A percentile compares a stretch with the other conserved stretches of the same genome.
phyloP scores from a whole-genome alignment of 495 filamentous ascomycete genomes.

The Penicillium arizonense region DNA sequence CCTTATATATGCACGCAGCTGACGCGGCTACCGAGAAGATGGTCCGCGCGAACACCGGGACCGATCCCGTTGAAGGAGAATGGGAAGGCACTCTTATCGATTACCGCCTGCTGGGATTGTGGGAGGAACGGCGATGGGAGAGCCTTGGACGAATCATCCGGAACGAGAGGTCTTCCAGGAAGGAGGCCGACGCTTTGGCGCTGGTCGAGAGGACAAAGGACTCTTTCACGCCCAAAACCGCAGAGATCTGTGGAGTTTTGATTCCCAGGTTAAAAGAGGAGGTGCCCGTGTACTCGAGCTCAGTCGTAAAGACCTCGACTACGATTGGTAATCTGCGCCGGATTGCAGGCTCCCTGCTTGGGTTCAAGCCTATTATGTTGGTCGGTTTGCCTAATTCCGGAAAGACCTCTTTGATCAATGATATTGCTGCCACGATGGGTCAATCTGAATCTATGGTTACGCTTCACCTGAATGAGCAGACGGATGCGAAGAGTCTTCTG shows the following conservation, averaged over 20 bases:
- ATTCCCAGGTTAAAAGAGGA: constrained; percentile 61
- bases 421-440: constrained; percentile 73
- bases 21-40: constrained; percentile 74
- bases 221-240: constrained; percentile 50
- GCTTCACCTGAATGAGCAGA: constrained; percentile 94
- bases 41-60: constrained; percentile 59
- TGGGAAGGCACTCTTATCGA: constrained; percentile 80
- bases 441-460: constrained; percentile 78
- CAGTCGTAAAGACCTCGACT: constrained; percentile 70
- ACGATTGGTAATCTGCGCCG: constrained; percentile 65
- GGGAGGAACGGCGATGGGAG: constrained; percentile 63
- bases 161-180: constrained; percentile 18
- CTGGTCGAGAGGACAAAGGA: constrained; percentile 33
- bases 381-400: constrained; percentile 84
- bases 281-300: constrained; percentile 40
- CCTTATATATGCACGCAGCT: constrained; percentile 73
- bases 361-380: constrained; percentile 68
- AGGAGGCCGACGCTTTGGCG: constrained; percentile 22
- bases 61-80: constrained; percentile 58
- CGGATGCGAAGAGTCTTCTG: constrained; percentile 90
- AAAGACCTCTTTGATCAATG: constrained; percentile 83
- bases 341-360: constrained; percentile 64
- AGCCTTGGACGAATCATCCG: constrained; percentile 26
- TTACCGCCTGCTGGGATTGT: constrained; percentile 79
- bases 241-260: constrained; percentile 60